Base-by-base conservation (phyloP, 2,329 filamentous ascomycete species). In the Juglanconis oblonga region DNA sequence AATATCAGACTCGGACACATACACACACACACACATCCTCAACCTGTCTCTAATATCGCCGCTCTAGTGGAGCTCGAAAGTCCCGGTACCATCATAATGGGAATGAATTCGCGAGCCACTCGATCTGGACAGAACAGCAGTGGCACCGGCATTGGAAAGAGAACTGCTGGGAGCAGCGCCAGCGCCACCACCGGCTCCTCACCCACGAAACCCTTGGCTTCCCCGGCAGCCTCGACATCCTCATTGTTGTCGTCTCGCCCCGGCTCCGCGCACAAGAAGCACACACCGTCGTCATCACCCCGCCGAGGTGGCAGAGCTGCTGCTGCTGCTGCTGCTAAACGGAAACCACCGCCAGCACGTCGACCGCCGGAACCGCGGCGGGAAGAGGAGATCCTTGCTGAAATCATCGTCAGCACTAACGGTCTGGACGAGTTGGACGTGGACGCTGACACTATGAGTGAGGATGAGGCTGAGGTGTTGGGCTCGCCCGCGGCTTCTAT, bases 371-470 rank as follows among this genome's bases (percentile, higher is more conserved):
- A 42, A 6, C 35, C 33, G 8, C 32, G 17, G 50, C 54, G 49
- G n/a, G 57, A 36, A 11, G 69, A 70, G 51, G 73, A 77, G 42
- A 73, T 74, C 38, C 74, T 72, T 3, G 70, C 74, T 4, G 77
- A 78, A 62, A 80, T 80, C 32, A 67, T 79, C 4, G 78, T 79
- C 17, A 78, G 76, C 72, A 78, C 76, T 35, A 77, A 74, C 57
- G 69, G 74, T 13, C 76, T 78, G 71, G 72, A 77, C 24, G 59
- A 48, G 4, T 50, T 63, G 29, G 17, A 31, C 24, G 45, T 48
- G 24, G 45, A 48, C 17, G 17, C 17, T 24, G 73, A 76, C 70
- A 71, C 73, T 32, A 61, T 69, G 29, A 69, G 68, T 61, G 62
- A 66, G 42, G 54, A 49, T 6, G 40, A 38, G 4, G 59, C 67